Base-by-base conservation (phyloP, 495 filamentous ascomycete genomes). In the Aeminium ludgeri region DNA sequence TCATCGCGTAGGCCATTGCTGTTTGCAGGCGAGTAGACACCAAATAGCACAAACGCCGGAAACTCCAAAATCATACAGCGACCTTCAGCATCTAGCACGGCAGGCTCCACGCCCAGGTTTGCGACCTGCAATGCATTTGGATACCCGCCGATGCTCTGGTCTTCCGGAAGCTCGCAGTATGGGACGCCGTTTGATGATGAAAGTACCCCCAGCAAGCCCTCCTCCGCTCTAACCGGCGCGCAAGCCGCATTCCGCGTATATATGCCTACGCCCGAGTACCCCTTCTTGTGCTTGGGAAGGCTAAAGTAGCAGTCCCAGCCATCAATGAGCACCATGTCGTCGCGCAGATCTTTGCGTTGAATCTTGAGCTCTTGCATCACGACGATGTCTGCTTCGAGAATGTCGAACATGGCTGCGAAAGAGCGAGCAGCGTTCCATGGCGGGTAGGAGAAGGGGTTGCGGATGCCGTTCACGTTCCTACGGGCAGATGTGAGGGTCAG, bases 291-390 rank as follows among this genome's bases (percentile, higher is more conserved):
- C 55, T 74, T 80, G 6, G 89, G 89, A 6, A 97, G 67, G 54
- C 83, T 93, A 60, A 93, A 95, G 57, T 76, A 93, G 49, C 86
- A 92, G 57, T 97, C 89, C 89, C 89, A 97, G 18, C 89, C 89
- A 0, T 84, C 76, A 0, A 97, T 77, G 4, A 95, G 59, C 11
- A 97, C 86, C 86, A 97, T 95, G 56, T 94, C 89, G 65, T 96
- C 89, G 20, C 68, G 66, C 1, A 97, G 67, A 51, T 97, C 87
- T 55, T 94, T 95, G 16, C 80, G 72, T 55, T 97, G 89, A 36
- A 97, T 95, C 62, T 93, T 97, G 19, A 83, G 79, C 58, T 97
- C 89, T 56, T 97, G 89, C 62, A 96, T 81, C 47, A 94, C 71
- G 15, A 95, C 76, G 46, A 97, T 87, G 53, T 97, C 89, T 33